Evolutionary conservation across 1,139 yeast species (phyloP), one percentile per base, ranked within the genome.

Genomic region (Geotrichum fermentans): DNA sequence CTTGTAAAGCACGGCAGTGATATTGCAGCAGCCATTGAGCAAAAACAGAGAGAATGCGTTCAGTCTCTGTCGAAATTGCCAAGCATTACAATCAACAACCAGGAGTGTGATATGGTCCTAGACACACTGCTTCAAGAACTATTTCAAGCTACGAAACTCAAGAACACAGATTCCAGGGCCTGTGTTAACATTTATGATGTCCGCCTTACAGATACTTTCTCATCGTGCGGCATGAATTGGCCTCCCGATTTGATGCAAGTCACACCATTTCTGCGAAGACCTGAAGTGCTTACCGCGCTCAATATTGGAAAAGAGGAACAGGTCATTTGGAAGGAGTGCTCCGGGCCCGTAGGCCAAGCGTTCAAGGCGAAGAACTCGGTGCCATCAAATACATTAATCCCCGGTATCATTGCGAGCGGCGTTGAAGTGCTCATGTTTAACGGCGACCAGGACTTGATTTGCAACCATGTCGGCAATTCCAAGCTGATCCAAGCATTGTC

Each of bases 171-270:
- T 7, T 62, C 69, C 14, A 57, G 63, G 2, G 59, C 72, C 54
- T 90, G 97, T 63, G 60, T 79, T 58, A 92, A 92, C 65, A 81
- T 88, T 75, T 92, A 92, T 64, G 96, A 92, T 64, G 77, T 79
- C 50, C 74, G 85, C 29, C 69, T 84, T 49, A 72, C 69, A 29
- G 97, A 92, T 62, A 66, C 79, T 0, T 88, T 71, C 58, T 97
- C 97, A 0, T 70, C 85, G 0, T 92, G 99, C 68, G 98, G 98
- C 3, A 75, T 80, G 80, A 84, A 85, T 62, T 92, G 99, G 99
- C 99, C 99, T 0, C 78, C 77, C 20, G 92, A 80, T 56, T 70
- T 90, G 55, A 69, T 66, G 0, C 57, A 69, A 43, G 81, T 89
- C 13, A 70, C 75, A 0, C 77, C 79, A 8, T 92, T 85, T 61